A percentile compares a stretch with the other conserved stretches of the same genome.
phyloP scores from a whole-genome alignment of 2,329 filamentous ascomycete species.

The Sordariomycetes sp. region DNA sequence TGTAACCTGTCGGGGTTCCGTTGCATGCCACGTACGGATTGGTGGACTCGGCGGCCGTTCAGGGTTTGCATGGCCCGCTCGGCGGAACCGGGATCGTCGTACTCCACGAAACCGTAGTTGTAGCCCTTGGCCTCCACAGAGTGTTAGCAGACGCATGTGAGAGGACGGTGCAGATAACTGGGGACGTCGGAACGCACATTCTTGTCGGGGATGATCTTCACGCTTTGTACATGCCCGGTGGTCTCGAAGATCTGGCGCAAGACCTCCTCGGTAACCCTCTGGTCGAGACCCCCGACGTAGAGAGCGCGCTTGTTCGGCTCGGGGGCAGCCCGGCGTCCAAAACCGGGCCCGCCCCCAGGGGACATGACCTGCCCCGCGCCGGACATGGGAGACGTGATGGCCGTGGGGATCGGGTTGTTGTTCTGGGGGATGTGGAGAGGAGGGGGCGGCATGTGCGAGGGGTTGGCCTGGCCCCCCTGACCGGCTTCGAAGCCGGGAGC shows the following conservation, averaged over 20 bases:
- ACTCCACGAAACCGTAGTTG: conserved; percentile 99
- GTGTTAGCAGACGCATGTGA: background rate
- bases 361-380: conserved; percentile 52
- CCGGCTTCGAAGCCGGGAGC: conserved; percentile 69
- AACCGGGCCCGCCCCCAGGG: conserved; percentile 70
- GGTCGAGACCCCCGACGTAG: conserved; percentile 91
- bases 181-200: conserved; percentile 60
- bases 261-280: conserved; percentile 91
- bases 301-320: conserved; percentile 98
- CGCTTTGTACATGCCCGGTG: conserved; percentile 93
- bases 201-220: conserved; percentile 99
- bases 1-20: background rate
- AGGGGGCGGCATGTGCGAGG: conserved; percentile 77
- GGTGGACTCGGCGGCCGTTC: conserved; percentile 90
- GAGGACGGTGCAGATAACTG: background rate
- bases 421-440: conserved; percentile 93
- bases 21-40: conserved; percentile 57
- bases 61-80: conserved; percentile 96
- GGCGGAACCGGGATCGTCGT: conserved; percentile 92
- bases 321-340: conserved; percentile 80
- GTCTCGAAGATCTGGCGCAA: conserved; percentile 98
- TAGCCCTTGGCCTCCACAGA: conserved; percentile 71
- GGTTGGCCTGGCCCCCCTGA: conserved; percentile 59
- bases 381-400: conserved; percentile 80
- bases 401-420: conserved; percentile 88